Conservation (phyloP, 371 early-diverging fungal species). For the Syncephalastrum contaminatum region DNA sequence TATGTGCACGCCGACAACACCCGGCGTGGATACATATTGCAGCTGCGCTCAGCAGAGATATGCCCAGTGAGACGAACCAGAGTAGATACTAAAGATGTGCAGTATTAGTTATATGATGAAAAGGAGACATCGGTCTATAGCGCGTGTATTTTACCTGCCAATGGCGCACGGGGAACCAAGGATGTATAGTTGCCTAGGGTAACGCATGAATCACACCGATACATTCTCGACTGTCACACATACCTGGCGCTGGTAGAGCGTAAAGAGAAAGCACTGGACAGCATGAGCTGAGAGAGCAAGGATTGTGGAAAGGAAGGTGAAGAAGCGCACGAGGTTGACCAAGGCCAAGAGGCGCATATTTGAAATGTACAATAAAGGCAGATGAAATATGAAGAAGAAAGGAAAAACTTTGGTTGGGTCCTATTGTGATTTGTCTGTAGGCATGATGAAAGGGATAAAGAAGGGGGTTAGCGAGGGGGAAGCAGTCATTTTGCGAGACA, state of each 20-base stretch:
- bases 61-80: constrained; percentile 25
- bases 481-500: no score
- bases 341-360: no score
- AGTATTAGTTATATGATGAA: not conserved
- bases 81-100: constrained; percentile 23
- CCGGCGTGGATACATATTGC: constrained; percentile 31
- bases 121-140: not conserved
- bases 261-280: constrained; percentile 28
- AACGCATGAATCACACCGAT: no score
- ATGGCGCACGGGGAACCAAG: constrained; percentile 35
- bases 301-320: constrained; percentile 1
- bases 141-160: constrained; percentile 30
- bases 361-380: no score
- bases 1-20: constrained; percentile 29
- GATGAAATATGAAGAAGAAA: no score
- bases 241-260: constrained; percentile 29
- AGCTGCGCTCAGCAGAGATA: constrained; percentile 21
- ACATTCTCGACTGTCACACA: not conserved
- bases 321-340: constrained; percentile 12
- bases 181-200: constrained; percentile 24
- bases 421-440: no score
- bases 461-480: no score
- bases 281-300: constrained; percentile 24
- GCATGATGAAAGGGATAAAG: no score
- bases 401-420: no score